Evolutionary conservation across 2,329 filamentous ascomycete genomes (phyloP).

Genomic region (Thielaviopsis musarum): DNA sequence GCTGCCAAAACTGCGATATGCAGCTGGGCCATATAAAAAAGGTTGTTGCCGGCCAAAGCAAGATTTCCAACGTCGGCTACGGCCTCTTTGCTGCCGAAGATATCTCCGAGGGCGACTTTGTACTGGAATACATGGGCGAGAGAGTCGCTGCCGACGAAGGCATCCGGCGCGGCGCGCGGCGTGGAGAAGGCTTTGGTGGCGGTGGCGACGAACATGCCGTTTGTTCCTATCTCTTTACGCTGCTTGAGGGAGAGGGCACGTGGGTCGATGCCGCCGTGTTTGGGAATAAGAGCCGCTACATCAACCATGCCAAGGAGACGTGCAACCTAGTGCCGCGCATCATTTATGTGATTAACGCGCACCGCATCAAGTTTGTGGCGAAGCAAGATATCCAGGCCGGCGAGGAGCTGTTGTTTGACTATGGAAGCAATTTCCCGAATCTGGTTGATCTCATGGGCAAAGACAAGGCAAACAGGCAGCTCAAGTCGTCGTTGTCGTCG

Average conservation of each 20-base stretch:
- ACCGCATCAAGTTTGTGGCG: constrained; percentile 60
- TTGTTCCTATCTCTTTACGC: constrained; percentile 47
- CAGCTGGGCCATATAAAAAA: constrained; percentile 51
- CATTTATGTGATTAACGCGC: constrained; percentile 56
- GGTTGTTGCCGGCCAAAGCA: constrained; percentile 52
- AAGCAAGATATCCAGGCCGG: constrained; percentile 49
- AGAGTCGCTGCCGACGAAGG: constrained; percentile 54
- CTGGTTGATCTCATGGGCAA: constrained; percentile 21
- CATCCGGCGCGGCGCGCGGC: constrained; percentile 46
- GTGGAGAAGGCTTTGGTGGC: constrained; percentile 40
- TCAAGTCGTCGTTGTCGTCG: background rate
- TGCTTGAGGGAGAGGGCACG: constrained; percentile 42
- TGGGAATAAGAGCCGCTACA: constrained; percentile 68
- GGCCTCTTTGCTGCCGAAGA: constrained; percentile 57
- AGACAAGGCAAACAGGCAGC: constrained; percentile 4
- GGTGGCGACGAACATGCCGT: constrained; percentile 34
- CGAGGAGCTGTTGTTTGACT: constrained; percentile 70
- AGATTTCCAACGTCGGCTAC: constrained; percentile 51
- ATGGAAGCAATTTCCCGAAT: constrained; percentile 52
- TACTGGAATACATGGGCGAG: constrained; percentile 70
- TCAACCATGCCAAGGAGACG: constrained; percentile 52
- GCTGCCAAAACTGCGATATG: constrained; percentile 56
- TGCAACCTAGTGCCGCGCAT: constrained; percentile 50
- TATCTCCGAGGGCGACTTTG: constrained; percentile 50
- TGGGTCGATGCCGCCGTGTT: constrained; percentile 61